Evolutionary conservation across 345 rosid genomes (phyloP).

Genomic region (Heritiera fomes): DNA sequence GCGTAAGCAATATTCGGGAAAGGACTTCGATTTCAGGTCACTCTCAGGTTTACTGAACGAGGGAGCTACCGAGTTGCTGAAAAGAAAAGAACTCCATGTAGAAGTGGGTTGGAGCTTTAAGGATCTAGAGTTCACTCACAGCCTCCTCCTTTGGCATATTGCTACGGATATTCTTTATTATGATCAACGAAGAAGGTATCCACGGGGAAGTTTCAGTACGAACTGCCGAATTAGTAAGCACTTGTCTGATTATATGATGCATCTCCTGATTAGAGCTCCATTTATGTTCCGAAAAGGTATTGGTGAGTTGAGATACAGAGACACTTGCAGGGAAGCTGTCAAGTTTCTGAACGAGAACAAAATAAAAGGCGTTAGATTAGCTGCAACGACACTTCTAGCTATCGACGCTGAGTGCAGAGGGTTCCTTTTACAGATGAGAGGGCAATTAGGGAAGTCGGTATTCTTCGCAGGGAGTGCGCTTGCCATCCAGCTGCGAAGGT

Average conservation of each 20-base stretch:
- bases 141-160: conserved; percentile 36
- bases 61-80: background rate
- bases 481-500: background rate
- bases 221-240: conserved; percentile 19
- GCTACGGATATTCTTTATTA: conserved; percentile 29
- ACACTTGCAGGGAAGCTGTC: conserved; percentile 12
- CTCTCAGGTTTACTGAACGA: background rate
- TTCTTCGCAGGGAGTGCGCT: conserved; percentile 12
- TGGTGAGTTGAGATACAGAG: background rate
- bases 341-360: conserved; percentile 9
- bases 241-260: conserved; percentile 18
- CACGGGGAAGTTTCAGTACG: background rate
- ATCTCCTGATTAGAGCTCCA: conserved; percentile 2
- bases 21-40: background rate
- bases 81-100: background rate
- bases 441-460: conserved; percentile 14
- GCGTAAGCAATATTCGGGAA: background rate
- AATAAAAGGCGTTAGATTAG: background rate
- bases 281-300: conserved; percentile 23
- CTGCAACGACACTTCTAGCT: conserved; percentile 7
- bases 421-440: background rate
- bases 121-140: conserved; percentile 22
- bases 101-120: conserved; percentile 12
- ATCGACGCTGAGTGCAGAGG: background rate
- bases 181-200: background rate